A percentile compares a stretch with the other conserved stretches of the same genome.
Conservation (phyloP, 257 asterid genomes). For the Solanum chilense region DNA sequence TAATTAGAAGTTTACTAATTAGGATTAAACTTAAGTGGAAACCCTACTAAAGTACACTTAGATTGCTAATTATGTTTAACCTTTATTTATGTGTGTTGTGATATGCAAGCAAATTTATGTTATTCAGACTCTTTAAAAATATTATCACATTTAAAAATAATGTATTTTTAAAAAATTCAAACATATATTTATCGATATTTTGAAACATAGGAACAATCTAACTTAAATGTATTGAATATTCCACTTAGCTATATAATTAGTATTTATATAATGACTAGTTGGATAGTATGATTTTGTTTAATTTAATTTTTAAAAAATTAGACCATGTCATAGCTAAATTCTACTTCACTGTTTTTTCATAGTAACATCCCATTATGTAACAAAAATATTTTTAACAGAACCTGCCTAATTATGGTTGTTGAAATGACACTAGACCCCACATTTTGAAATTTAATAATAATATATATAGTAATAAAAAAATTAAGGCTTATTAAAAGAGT, state of each 20-base stretch:
- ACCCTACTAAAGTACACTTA: neutral
- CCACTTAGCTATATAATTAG: neutral
- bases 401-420: neutral
- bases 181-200: neutral
- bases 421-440: neutral
- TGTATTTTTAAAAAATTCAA: accelerated
- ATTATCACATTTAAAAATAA: no score
- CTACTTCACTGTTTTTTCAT: neutral
- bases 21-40: neutral
- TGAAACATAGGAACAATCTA: neutral
- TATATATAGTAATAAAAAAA: neutral
- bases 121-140: no score
- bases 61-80: neutral
- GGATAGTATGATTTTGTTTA: neutral
- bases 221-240: no score
- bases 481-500: neutral
- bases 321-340: neutral
- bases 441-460: neutral
- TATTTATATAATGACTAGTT: neutral
- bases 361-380: neutral
- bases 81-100: neutral
- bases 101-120: neutral
- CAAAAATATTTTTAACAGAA: neutral
- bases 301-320: neutral
- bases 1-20: neutral